Percentiles rank a stretch among this genome's conserved stretches.
Conservation (phyloP, 164 flowering plant genomes). For the Pachysandra terminalis region DNA sequence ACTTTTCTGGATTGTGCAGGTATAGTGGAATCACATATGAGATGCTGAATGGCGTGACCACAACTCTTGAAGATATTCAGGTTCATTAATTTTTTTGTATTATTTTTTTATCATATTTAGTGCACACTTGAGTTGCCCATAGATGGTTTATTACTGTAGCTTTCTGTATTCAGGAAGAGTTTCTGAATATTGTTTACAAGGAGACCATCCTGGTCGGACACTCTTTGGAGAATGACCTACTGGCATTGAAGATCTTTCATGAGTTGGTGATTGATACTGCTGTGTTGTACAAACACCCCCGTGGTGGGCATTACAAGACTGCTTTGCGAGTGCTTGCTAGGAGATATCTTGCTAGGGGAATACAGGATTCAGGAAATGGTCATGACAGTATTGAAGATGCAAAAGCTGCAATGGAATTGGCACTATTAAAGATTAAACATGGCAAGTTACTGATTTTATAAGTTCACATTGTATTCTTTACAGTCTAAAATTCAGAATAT, state of each 20-base stretch:
- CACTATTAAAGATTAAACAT: conserved; percentile 70
- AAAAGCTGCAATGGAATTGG: conserved; percentile 87
- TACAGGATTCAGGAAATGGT: conserved; percentile 78
- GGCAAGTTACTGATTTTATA: conserved; percentile 42
- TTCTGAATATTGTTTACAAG: conserved; percentile 74
- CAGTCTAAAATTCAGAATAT: not conserved
- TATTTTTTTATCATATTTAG: not conserved
- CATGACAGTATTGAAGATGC: conserved; percentile 99
- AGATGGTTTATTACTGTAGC: conserved; percentile 3
- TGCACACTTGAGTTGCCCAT: not conserved
- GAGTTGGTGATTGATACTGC: conserved; percentile 88
- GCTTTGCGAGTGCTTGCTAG: conserved; percentile 79
- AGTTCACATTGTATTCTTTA: not conserved
- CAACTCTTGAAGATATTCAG: conserved; percentile 83
- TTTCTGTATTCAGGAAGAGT: conserved; percentile 62
- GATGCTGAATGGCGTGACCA: conserved; percentile 79
- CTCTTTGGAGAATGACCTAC: conserved; percentile 93
- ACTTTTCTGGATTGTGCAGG: conserved; percentile 37
- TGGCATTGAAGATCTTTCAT: conserved; percentile 81
- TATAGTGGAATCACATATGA: conserved; percentile 93
- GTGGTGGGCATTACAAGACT: conserved; percentile 68
- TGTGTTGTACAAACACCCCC: conserved; percentile 73
- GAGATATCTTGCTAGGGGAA: conserved; percentile 74
- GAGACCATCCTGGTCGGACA: conserved; percentile 95
- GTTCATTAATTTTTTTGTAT: conserved; percentile 29